Evolutionary conservation across 1,284 basidiomycete genomes (phyloP).

Genomic region (Heterobasidion annosum): DNA sequence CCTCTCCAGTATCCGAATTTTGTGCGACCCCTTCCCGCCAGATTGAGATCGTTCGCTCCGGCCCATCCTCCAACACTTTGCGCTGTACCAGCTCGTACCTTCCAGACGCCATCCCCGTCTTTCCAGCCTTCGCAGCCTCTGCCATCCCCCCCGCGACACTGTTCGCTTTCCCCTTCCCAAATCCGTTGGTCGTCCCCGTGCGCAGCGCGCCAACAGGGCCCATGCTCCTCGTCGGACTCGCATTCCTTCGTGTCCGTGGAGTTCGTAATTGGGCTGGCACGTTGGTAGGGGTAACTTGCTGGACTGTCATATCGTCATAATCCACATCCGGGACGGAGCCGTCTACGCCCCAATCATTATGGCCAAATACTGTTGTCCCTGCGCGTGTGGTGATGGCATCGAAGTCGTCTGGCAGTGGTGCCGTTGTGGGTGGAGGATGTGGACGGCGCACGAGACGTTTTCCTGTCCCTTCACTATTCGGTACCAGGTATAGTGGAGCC

Average conservation of each 20-base stretch:
- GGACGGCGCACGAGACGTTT: conserved; percentile 19
- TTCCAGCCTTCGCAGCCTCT: conserved; percentile 9
- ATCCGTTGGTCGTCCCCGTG: no score
- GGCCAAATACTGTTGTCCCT: conserved; percentile 24
- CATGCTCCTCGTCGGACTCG: conserved; percentile 9
- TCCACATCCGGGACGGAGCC: conserved; percentile 16
- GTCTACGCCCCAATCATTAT: conserved; percentile 17
- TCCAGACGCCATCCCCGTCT: conserved; percentile 12
- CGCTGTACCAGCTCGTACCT: conserved; percentile 23
- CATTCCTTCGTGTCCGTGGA: conserved; percentile 3
- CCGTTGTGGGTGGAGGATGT: conserved; percentile 24
- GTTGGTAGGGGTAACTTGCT: neutral
- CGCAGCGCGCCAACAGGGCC: neutral
- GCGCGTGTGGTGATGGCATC: conserved; percentile 29
- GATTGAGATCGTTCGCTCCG: conserved; percentile 24
- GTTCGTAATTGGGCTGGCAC: neutral
- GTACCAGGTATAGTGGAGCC: conserved; percentile 20
- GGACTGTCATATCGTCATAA: conserved; percentile 21
- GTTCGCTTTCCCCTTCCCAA: neutral
- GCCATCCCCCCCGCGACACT: conserved; percentile 1
- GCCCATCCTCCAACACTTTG: conserved; percentile 23
- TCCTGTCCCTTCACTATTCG: conserved; percentile 16
- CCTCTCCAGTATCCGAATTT: conserved; percentile 11
- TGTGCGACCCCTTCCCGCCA: conserved; percentile 27
- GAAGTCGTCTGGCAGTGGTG: conserved; percentile 30